phyloP scores from a whole-genome alignment of 2,329 filamentous ascomycete species.

The Penicillium palitans region DNA sequence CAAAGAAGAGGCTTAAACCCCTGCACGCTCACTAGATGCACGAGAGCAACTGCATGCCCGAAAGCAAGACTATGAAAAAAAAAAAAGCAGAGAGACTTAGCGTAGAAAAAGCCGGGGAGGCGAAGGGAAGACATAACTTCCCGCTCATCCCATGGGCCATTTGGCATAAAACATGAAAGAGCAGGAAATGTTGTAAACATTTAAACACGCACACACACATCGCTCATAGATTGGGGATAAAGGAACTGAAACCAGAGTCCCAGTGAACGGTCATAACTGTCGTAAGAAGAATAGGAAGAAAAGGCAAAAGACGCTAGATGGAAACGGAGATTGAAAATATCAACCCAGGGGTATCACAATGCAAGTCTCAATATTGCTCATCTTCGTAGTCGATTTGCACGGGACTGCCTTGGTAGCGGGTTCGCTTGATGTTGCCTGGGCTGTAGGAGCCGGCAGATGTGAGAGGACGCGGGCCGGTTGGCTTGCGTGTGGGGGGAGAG shows the following conservation, averaged over 20 bases:
- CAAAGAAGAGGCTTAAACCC: neutral
- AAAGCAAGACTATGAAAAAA: neutral
- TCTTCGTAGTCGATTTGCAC: slow-evolving; percentile 42
- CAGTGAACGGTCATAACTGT: slow-evolving; percentile 4
- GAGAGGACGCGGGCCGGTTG: slow-evolving; percentile 50
- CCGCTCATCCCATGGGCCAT: neutral
- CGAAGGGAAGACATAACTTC: slow-evolving; percentile 9
- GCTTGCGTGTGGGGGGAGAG: slow-evolving; percentile 45
- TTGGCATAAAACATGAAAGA: neutral
- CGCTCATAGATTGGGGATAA: slow-evolving; percentile 5
- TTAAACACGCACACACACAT: slow-evolving; percentile 4
- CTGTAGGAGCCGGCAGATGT: slow-evolving; percentile 40
- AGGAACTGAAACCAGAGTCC: slow-evolving; percentile 2
- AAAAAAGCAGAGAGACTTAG: neutral
- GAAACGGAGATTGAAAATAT: slow-evolving; percentile 13
- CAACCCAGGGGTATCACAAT: slow-evolving; percentile 25
- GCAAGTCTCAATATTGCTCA: slow-evolving; percentile 33
- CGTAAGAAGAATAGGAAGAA: slow-evolving; percentile 9
- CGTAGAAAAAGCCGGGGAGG: neutral
- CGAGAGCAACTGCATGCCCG: neutral
- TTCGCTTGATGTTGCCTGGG: slow-evolving; percentile 39
- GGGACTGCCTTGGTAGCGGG: slow-evolving; percentile 43
- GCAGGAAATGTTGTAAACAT: slow-evolving; percentile 7
- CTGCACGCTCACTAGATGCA: neutral
- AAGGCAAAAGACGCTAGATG: slow-evolving; percentile 7